Percentiles rank a stretch among this genome's conserved stretches.
phyloP scores from a whole-genome alignment of 208 protist genomes.

The Wallacemonas rigidus region DNA sequence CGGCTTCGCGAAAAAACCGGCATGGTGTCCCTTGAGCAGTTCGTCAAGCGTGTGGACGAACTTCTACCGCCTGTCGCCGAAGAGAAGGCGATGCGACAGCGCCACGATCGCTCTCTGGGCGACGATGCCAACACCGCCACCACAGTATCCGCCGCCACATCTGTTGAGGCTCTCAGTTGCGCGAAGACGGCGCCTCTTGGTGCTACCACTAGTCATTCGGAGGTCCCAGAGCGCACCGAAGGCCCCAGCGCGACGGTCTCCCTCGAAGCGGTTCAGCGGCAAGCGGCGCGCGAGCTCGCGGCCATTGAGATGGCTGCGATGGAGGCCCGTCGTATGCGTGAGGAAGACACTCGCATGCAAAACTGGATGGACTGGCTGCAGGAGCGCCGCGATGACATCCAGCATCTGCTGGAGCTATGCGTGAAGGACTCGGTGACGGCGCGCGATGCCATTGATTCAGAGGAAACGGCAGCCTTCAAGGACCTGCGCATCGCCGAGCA shows the following conservation, averaged over 20 bases:
- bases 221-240: too few relatives aligned
- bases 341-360: slow-evolving; percentile 46
- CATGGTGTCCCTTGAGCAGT: slow-evolving; percentile 46
- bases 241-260: not conserved
- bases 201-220: too few relatives aligned
- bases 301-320: slow-evolving; percentile 27
- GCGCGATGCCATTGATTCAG: not conserved
- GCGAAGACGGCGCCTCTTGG: too few relatives aligned
- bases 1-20: slow-evolving; percentile 26
- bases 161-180: too few relatives aligned
- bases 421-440: slow-evolving; percentile 13
- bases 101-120: not conserved
- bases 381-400: slow-evolving; percentile 24
- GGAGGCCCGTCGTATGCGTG: slow-evolving; percentile 45
- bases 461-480: slow-evolving; percentile 22
- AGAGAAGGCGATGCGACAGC: slow-evolving; percentile 14
- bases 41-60: slow-evolving; percentile 48
- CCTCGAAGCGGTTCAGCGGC: slow-evolving; percentile 23
- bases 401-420: slow-evolving; percentile 22
- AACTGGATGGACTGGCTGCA: slow-evolving; percentile 25
- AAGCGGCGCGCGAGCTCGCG: slow-evolving; percentile 34
- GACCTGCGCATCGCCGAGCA: slow-evolving; percentile 21
- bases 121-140: not conserved
- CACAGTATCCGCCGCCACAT: not conserved
- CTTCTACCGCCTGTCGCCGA: slow-evolving; percentile 34